Percentiles rank a stretch among this genome's conserved stretches.
Evolutionary conservation across 2,329 filamentous ascomycete species (phyloP).

Genomic region (Madurella mycetomatis): DNA sequence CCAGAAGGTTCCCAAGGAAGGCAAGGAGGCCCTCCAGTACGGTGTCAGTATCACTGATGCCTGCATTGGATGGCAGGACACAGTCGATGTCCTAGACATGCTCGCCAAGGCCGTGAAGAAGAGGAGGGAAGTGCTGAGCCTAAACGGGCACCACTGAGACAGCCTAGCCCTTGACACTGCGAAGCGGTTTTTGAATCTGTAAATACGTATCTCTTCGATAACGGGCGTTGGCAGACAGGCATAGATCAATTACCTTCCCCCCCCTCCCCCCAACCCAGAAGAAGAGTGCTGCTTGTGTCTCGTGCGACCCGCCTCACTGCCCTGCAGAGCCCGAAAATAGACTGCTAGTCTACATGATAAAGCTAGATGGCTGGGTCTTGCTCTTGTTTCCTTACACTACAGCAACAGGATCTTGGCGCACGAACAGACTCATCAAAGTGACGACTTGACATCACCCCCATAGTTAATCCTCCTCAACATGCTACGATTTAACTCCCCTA

Average conservation of each 20-base stretch:
- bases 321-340: too few species aligned
- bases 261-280: too few species aligned
- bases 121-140: constrained; percentile 50
- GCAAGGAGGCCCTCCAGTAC: constrained; percentile 79
- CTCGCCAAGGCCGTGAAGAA: constrained; percentile 77
- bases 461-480: constrained; percentile 30
- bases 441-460: constrained; percentile 8
- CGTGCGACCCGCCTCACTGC: too few species aligned
- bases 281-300: too few species aligned
- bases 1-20: constrained; percentile 88
- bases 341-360: too few species aligned
- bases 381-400: too few species aligned
- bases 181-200: neutral
- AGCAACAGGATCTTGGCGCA: too few species aligned
- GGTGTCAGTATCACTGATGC: constrained; percentile 97
- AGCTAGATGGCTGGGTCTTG: too few species aligned
- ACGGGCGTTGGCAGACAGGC: too few species aligned
- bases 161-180: neutral
- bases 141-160: constrained; percentile 27
- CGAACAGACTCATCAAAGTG: neutral
- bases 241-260: too few species aligned
- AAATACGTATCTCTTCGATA: neutral
- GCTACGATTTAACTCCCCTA: constrained; percentile 35
- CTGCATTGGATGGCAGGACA: constrained; percentile 93
- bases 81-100: constrained; percentile 68